Evolutionary conservation across 331 rosid genomes (phyloP).

Genomic region (Acacia concinna): DNA sequence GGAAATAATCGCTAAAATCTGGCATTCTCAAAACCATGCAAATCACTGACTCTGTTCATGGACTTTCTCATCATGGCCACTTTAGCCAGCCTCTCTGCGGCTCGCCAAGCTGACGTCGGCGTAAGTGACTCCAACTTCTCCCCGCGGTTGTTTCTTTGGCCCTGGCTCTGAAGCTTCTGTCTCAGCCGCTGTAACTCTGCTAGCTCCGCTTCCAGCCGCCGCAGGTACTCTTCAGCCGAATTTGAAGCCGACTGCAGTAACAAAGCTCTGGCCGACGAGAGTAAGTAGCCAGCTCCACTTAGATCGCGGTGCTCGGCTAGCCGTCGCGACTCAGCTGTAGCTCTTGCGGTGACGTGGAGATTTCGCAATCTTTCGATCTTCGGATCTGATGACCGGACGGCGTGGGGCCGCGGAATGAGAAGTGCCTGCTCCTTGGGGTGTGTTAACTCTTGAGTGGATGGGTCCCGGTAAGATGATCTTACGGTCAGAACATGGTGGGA

Average conservation of each 20-base stretch:
- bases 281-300: constrained; percentile 48
- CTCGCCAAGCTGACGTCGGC: constrained; percentile 89
- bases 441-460: constrained; percentile 52
- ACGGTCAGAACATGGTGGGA: constrained; percentile 59
- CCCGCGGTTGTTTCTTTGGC: constrained; percentile 20
- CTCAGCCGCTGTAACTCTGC: constrained; percentile 50
- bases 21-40: constrained; percentile 94
- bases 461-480: constrained; percentile 49
- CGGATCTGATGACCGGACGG: constrained; percentile 52
- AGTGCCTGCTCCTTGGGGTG: constrained; percentile 51
- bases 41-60: constrained; percentile 85
- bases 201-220: constrained; percentile 64
- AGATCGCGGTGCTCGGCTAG: constrained; percentile 49
- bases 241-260: constrained; percentile 41
- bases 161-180: constrained; percentile 28
- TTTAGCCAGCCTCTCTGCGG: constrained; percentile 86
- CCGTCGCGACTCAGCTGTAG: constrained; percentile 63
- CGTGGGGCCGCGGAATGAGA: constrained; percentile 50
- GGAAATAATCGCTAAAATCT: constrained; percentile 56
- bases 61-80: constrained; percentile 91
- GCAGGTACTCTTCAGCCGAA: constrained; percentile 47
- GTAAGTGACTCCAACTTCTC: constrained; percentile 68
- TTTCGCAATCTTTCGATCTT: constrained; percentile 50
- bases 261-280: constrained; percentile 59
- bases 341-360: constrained; percentile 61